Base-by-base conservation (phyloP, 345 rosid species). In the Eucalyptus curtisii region DNA sequence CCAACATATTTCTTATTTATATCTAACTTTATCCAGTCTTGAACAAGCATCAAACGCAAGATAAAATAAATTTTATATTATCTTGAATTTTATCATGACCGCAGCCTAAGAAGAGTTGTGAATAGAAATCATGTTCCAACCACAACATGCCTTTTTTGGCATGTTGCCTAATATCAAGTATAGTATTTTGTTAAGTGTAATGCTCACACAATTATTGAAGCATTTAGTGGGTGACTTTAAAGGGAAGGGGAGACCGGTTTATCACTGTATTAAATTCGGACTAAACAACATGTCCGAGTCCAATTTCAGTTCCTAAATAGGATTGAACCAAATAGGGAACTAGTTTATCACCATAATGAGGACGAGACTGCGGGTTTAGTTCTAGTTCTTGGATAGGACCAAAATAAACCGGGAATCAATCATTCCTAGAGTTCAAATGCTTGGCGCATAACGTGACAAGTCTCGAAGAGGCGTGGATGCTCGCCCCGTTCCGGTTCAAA, bases 361-460 rank as follows among this genome's bases (percentile, higher is more conserved):
- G 0, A 1, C 10, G 0, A 52, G 57, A 52, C 0, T 20, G 0
- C 0, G 0, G 10, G 57, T 52, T 52, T 10, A 3, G 0, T 3
- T 52, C 10, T 52, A 52, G 57, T 7, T 52, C 10, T 52, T 19
- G 10, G 25, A 52, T 20, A 2, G 57, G 5, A 20, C 1, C 25
- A 3, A 1, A 52, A 52, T 3, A 1, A 52, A 52, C 0, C 0
- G 5, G 0, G 1, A 52, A 52, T 1, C 1, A 1, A 2, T 52
- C 25, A 20, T 52, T 1, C 57, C 57, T 52, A 17, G 55, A 19
- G 24, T 52, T 16, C 1, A 31, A 68, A 16, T 68, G 7, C 24
- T 68, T 33, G 2, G 4, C 4, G 7, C 80, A 68, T 31, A 31
- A 16, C 1, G 9, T 33, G 2, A n/a, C 16, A 7, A 64, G 7